Base-by-base conservation (phyloP, 164 flowering plant genomes). In the Protea cynaroides region DNA sequence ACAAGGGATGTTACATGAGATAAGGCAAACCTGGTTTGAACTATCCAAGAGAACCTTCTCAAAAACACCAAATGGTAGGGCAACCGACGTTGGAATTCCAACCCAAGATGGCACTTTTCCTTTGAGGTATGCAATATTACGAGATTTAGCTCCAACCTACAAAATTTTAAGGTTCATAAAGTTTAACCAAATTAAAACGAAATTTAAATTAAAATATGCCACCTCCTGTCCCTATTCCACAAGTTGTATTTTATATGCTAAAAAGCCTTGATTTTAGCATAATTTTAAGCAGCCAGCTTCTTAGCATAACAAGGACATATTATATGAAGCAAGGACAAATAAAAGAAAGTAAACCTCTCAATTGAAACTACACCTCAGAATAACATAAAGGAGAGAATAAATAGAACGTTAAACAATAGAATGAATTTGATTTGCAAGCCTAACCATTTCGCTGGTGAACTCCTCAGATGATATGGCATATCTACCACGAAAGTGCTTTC, bases 61-160 rank as follows among this genome's bases (percentile, higher is more conserved):
- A 70, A 91, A 94, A 57, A 80, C 88, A 54, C 99, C 99, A 73
- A 94, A 94, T 40, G 99, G 99, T n/a, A 94, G 78, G 51, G 99
- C 99, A 73, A 91, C 89, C 54, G 97, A 94, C 18, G 97, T 91
- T 65, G 99, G 99, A 77, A 94, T 84, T 19, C 88, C 90, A 66
- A 94, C 80, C 96, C 90, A 89, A 62, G 97, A 85, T 54, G 96
- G 96, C 14, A 89, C 87, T 83, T 86, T 94, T 65, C 95, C 96
- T 80, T 80, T 85, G 4, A 94, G 79, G 75, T 89, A 79, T 50
- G 92, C 78, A 58, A 91, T 94, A 71, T 94, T 94, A 34, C 97
- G 95, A 52, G 99, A 94, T 72, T 94, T 94, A 53, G 97, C 96
- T 74, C 99, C 99, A 80, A 94, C 99, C 99, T 94, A 65, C 21